These are phyloP conservation scores for Starmerella bacillaris DNA, from an alignment of 805 yeast genomes.

Conservation along the genomic window DNA sequence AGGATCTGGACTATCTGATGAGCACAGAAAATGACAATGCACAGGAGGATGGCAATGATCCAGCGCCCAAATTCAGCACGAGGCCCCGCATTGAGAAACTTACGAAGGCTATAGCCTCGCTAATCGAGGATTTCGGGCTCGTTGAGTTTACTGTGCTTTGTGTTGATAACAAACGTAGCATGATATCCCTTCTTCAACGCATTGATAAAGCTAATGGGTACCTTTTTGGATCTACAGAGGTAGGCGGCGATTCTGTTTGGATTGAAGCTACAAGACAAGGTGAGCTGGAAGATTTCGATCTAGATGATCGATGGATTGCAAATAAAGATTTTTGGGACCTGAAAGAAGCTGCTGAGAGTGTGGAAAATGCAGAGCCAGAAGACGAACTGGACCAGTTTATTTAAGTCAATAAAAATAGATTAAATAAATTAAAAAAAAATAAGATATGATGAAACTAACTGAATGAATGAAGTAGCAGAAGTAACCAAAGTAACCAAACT, in stretches of 20 bases:
- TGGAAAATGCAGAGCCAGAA: conserved; percentile 1
- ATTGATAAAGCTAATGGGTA: conserved; percentile 91
- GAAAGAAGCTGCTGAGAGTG: conserved; percentile 25
- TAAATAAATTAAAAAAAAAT: too few relatives aligned
- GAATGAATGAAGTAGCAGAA: too few relatives aligned
- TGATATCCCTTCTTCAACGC: conserved; percentile 61
- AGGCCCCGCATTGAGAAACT: conserved; percentile 37
- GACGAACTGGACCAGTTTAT: too few relatives aligned
- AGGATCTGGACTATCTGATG: conserved; percentile 50
- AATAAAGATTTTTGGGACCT: conserved; percentile 61
- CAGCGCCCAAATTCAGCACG: background rate
- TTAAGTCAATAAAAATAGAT: too few relatives aligned
- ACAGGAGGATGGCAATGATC: conserved; percentile 28
- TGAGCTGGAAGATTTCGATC: conserved; percentile 39
- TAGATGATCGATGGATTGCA: conserved; percentile 93
- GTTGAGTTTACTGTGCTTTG: conserved; percentile 79
- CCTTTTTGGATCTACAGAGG: conserved; percentile 76
- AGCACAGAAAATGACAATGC: conserved; percentile 57
- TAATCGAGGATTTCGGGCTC: conserved; percentile 71
- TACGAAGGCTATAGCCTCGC: conserved; percentile 60
- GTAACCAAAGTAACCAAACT: too few relatives aligned
- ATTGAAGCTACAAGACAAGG: conserved; percentile 84
- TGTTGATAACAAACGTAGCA: conserved; percentile 77
- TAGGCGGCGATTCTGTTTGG: conserved; percentile 97
- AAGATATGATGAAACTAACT: too few relatives aligned